Conservation (phyloP, 2,329 filamentous ascomycete genomes). For the Diatrype stigma region DNA sequence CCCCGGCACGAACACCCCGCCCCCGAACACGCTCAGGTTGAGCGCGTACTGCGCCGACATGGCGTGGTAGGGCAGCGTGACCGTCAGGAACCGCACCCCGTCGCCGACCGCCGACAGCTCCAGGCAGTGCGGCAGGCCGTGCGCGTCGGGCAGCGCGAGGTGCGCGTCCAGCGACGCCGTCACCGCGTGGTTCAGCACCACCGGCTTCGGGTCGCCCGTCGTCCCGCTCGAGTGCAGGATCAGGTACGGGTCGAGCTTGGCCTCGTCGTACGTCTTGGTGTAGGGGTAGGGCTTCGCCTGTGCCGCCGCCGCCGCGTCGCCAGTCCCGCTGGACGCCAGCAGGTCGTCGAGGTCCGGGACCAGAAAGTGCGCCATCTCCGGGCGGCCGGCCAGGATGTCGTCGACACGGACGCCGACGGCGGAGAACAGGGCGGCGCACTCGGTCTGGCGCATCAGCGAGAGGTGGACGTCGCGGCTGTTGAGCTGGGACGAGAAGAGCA, state of each 20-base stretch:
- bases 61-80: constrained; percentile 14
- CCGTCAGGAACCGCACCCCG: constrained; percentile 10
- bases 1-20: constrained; percentile 11
- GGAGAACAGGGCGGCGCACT: constrained; percentile 14
- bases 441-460: constrained; percentile 14
- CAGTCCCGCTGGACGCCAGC: constrained; percentile 4
- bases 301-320: too few relatives aligned
- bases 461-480: constrained; percentile 15
- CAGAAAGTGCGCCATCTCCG: constrained; percentile 8
- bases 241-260: constrained; percentile 11
- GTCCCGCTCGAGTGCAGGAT: constrained; percentile 18
- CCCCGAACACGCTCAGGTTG: constrained; percentile 11
- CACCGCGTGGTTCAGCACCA: constrained; percentile 6
- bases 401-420: constrained; percentile 10
- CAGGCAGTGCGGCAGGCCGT: constrained; percentile 9
- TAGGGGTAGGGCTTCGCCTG: constrained; percentile 15
- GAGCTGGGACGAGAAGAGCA: constrained; percentile 17
- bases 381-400: constrained; percentile 12
- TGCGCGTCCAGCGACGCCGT: constrained; percentile 7
- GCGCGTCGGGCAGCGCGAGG: constrained; percentile 7
- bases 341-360: constrained; percentile 13
- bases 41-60: constrained; percentile 9
- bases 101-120: constrained; percentile 5
- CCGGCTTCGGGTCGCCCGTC: constrained; percentile 14
- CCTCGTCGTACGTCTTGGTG: constrained; percentile 16